A percentile compares a stretch with the other conserved stretches of the same genome.
Evolutionary conservation across 371 early-diverging fungal species (phyloP).

Genomic region (Chytridiales sp.): DNA sequence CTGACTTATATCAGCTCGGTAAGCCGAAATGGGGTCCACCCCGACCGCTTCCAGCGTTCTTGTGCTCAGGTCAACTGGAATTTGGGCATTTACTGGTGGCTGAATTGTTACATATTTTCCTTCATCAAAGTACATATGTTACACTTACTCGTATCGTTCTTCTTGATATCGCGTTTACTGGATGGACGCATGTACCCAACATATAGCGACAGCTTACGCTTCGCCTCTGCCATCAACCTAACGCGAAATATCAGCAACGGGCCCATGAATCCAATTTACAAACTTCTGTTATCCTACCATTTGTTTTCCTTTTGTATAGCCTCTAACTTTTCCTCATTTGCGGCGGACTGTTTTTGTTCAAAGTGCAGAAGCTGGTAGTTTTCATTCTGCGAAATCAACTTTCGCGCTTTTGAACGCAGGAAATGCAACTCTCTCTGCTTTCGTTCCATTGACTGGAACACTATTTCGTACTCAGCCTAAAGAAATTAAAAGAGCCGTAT

Average conservation of each 20-base stretch:
- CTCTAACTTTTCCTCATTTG: slow-evolving; percentile 28
- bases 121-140: too few relatives aligned
- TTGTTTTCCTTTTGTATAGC: slow-evolving; percentile 30
- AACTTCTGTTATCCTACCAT: slow-evolving; percentile 4
- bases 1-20: slow-evolving; percentile 1
- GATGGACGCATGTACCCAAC: slow-evolving; percentile 43
- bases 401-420: slow-evolving; percentile 42
- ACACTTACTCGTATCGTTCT: too few relatives aligned
- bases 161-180: slow-evolving; percentile 28
- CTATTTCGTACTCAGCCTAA: slow-evolving; percentile 36
- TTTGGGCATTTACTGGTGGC: slow-evolving; percentile 27
- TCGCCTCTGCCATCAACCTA: slow-evolving; percentile 36
- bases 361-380: slow-evolving; percentile 43
- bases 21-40: neutral
- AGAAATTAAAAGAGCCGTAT: slow-evolving; percentile 15
- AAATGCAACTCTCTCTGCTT: slow-evolving; percentile 38
- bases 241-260: neutral
- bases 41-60: slow-evolving; percentile 10
- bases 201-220: slow-evolving; percentile 39
- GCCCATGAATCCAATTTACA: neutral
- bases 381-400: slow-evolving; percentile 44
- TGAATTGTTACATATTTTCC: slow-evolving; percentile 31
- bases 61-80: slow-evolving; percentile 16
- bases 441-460: slow-evolving; percentile 20
- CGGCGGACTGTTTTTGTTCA: slow-evolving; percentile 34